Percentiles rank a stretch among this genome's conserved stretches.
Conservation (phyloP, 2,329 filamentous ascomycete species). For the Fusarium devonianum region DNA sequence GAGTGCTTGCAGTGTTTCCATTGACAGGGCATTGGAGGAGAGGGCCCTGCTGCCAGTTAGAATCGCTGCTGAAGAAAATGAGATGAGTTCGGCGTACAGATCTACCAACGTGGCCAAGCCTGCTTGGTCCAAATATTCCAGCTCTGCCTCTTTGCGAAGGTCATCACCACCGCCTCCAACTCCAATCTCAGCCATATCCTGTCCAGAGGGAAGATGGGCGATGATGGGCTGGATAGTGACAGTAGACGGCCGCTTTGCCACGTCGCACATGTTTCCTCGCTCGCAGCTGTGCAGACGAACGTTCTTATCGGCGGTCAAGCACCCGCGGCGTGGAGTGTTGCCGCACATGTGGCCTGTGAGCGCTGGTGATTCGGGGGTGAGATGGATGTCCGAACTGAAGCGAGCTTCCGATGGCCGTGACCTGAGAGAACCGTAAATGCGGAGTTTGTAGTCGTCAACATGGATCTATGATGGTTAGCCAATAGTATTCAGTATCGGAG, state of each 20-base stretch:
- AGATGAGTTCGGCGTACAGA: constrained; percentile 42
- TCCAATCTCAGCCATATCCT: constrained; percentile 74
- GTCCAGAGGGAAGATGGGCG: constrained; percentile 65
- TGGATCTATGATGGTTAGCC: constrained; percentile 65
- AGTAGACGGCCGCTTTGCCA: constrained; percentile 57
- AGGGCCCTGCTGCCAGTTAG: constrained; percentile 30
- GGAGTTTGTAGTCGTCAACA: constrained; percentile 80
- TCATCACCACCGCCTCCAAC: constrained; percentile 82
- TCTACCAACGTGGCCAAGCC: constrained; percentile 59
- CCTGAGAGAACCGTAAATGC: constrained; percentile 72
- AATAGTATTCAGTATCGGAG: accelerated
- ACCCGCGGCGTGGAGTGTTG: constrained; percentile 74
- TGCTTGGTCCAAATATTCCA: constrained; percentile 64
- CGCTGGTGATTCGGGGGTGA: constrained; percentile 67
- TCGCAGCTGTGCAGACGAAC: constrained; percentile 88
- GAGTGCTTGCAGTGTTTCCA: constrained; percentile 17
- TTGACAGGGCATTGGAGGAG: constrained; percentile 11
- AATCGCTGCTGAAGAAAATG: background rate
- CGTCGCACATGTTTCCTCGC: constrained; percentile 68
- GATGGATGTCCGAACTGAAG: constrained; percentile 51
- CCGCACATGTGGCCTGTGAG: constrained; percentile 78
- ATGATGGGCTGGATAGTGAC: constrained; percentile 84
- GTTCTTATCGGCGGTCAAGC: constrained; percentile 68
- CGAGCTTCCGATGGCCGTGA: constrained; percentile 51
- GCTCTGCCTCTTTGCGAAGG: constrained; percentile 70